These are phyloP conservation scores for Leishmania braziliensis DNA, from an alignment of 208 protist species.

Conservation along the genomic window DNA sequence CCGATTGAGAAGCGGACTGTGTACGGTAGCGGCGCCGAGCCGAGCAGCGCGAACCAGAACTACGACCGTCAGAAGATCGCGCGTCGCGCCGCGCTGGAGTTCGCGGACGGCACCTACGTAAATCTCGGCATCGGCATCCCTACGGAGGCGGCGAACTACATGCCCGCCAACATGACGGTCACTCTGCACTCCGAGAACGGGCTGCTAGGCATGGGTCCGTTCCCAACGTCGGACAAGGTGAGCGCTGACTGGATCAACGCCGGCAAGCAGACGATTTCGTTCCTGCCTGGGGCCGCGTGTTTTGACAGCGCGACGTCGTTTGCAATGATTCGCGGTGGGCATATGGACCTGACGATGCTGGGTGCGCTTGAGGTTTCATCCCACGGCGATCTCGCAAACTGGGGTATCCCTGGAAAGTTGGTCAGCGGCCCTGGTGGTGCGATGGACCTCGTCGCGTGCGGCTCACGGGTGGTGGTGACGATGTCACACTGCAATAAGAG, in stretches of 20 bases:
- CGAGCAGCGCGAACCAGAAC: constrained; percentile 44
- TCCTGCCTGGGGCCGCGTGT: constrained; percentile 91
- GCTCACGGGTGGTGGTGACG: constrained; percentile 95
- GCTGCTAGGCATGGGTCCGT: constrained; percentile 93
- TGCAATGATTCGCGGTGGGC: constrained; percentile 97
- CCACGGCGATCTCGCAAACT: constrained; percentile 97
- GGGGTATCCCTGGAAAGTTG: constrained; percentile 97
- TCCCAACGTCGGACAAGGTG: constrained; percentile 85
- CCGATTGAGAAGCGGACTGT: constrained; percentile 62
- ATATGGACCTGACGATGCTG: constrained; percentile 97
- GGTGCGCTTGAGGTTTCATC: constrained; percentile 95
- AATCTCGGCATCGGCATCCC: constrained; percentile 98
- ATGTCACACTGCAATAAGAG: constrained; percentile 97
- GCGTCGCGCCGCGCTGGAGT: constrained; percentile 93
- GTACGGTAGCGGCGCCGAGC: constrained; percentile 23
- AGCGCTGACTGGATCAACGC: constrained; percentile 97
- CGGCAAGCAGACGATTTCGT: constrained; percentile 97
- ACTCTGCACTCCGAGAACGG: constrained; percentile 94
- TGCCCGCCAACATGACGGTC: constrained; percentile 83
- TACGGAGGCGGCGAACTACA: constrained; percentile 94
- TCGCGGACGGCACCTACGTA: constrained; percentile 96
- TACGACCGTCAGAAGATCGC: constrained; percentile 90
- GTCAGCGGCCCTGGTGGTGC: constrained; percentile 98
- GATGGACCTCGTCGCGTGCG: constrained; percentile 95
- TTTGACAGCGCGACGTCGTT: constrained; percentile 95